Evolutionary conservation across 1,139 yeast species (phyloP).

Genomic region (Hemisphaericaspora subhashii): DNA sequence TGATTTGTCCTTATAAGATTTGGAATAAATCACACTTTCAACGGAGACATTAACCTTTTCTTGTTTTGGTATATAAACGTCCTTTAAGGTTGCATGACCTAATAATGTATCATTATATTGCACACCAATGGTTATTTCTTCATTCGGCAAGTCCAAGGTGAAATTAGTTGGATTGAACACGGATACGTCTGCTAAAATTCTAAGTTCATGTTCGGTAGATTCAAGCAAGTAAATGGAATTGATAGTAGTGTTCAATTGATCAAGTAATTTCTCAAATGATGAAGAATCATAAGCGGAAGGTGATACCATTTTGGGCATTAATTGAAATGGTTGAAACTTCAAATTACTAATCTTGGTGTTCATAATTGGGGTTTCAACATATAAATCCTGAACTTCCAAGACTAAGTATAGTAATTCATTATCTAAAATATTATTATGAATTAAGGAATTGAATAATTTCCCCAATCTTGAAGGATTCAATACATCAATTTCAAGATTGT

Average conservation of each 20-base stretch:
- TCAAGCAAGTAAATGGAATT: conserved; percentile 24
- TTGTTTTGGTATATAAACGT: conserved; percentile 19
- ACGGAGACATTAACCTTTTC: conserved; percentile 17
- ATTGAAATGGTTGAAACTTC: conserved; percentile 10
- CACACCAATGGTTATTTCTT: conserved; percentile 19
- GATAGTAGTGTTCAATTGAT: conserved; percentile 22
- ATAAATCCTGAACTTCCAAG: conserved; percentile 19
- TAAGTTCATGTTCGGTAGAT: conserved; percentile 20
- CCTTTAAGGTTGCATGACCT: conserved; percentile 17
- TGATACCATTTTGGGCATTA: conserved; percentile 2
- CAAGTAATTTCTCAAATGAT: conserved; percentile 15
- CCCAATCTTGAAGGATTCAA: conserved; percentile 18
- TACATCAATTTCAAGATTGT: conserved; percentile 16
- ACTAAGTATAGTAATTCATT: conserved; percentile 14
- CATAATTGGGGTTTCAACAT: conserved; percentile 22
- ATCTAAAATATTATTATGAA: conserved; percentile 4
- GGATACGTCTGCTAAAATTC: conserved; percentile 31
- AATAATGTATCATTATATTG: conserved; percentile 19
- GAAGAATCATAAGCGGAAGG: background rate
- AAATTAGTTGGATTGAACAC: conserved; percentile 37
- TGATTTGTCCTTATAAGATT: conserved; percentile 11
- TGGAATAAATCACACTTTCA: conserved; percentile 13
- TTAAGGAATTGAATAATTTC: conserved; percentile 13
- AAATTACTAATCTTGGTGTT: conserved; percentile 20
- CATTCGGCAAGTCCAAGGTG: conserved; percentile 23